A percentile compares a stretch with the other conserved stretches of the same genome.
These are phyloP conservation scores for Fragaria nilgerrensis DNA, from an alignment of 306 rosid genomes.

Conservation along the genomic window DNA sequence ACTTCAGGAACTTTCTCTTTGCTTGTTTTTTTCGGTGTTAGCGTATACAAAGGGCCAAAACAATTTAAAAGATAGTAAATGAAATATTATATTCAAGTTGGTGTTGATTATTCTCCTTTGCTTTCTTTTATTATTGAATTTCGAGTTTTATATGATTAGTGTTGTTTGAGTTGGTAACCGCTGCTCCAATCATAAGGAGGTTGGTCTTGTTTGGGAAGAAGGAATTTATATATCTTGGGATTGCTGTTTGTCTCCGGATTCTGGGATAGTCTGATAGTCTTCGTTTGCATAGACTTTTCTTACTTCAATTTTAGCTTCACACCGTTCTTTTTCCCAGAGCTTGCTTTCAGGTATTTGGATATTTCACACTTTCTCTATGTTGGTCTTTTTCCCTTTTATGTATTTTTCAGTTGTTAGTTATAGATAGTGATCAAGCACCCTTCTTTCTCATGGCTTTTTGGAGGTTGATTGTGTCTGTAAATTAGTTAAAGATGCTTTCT, in stretches of 20 bases:
- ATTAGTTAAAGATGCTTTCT: not conserved
- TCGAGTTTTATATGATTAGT: constrained; percentile 19
- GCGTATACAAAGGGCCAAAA: constrained; percentile 25
- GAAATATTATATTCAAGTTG: constrained; percentile 44
- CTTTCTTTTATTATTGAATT: constrained; percentile 18
- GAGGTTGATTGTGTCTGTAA: not conserved
- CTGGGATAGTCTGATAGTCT: constrained; percentile 7
- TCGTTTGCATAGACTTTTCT: not conserved
- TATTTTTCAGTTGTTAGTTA: not conserved
- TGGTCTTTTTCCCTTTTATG: not conserved
- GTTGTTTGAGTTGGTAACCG: constrained; percentile 62
- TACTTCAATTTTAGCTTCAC: constrained; percentile 6
- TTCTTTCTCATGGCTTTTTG: constrained; percentile 19
- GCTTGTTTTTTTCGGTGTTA: constrained; percentile 31
- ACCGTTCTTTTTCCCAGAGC: not conserved
- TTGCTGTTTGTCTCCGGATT: constrained; percentile 57
- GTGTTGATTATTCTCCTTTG: constrained; percentile 32
- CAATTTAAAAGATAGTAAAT: constrained; percentile 4
- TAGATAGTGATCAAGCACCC: constrained; percentile 5
- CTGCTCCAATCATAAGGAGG: constrained; percentile 85
- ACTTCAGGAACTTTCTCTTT: constrained; percentile 29
- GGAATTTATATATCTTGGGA: constrained; percentile 50
- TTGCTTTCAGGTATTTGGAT: constrained; percentile 21
- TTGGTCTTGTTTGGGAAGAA: constrained; percentile 46
- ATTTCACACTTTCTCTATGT: not conserved